A percentile compares a stretch with the other conserved stretches of the same genome.
These are phyloP conservation scores for Boechera retrofracta DNA, from an alignment of 345 rosid species.

Conservation along the genomic window DNA sequence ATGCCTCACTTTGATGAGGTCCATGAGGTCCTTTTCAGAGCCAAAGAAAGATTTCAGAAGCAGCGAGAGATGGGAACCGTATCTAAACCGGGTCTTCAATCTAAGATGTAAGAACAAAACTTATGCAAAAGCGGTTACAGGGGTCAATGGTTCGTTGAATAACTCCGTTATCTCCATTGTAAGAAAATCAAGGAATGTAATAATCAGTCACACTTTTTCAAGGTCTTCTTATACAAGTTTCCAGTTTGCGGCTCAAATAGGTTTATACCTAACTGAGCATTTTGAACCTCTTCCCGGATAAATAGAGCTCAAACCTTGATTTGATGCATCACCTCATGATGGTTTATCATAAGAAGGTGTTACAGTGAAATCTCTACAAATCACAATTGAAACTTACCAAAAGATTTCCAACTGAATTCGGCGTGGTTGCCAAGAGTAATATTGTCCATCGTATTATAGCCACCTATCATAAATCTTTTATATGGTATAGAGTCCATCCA, in stretches of 20 bases:
- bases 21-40: constrained; percentile 57
- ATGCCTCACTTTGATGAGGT: constrained; percentile 81
- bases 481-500: no score
- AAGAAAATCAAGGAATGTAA: background rate
- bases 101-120: constrained; percentile 50
- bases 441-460: no score
- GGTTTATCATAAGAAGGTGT: no score
- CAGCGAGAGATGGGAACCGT: constrained; percentile 42
- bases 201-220: background rate
- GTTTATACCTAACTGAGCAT: background rate
- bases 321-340: no score
- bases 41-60: constrained; percentile 50
- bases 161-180: background rate
- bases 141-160: background rate
- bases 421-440: no score
- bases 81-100: constrained; percentile 43
- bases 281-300: background rate
- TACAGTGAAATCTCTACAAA: no score
- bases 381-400: no score
- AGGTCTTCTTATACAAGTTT: background rate
- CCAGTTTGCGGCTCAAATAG: background rate
- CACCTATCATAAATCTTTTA: no score
- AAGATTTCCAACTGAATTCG: no score
- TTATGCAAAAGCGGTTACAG: background rate
- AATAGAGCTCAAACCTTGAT: background rate